These are phyloP conservation scores for Comarum palustre DNA, from an alignment of 306 rosid species.

Conservation along the genomic window DNA sequence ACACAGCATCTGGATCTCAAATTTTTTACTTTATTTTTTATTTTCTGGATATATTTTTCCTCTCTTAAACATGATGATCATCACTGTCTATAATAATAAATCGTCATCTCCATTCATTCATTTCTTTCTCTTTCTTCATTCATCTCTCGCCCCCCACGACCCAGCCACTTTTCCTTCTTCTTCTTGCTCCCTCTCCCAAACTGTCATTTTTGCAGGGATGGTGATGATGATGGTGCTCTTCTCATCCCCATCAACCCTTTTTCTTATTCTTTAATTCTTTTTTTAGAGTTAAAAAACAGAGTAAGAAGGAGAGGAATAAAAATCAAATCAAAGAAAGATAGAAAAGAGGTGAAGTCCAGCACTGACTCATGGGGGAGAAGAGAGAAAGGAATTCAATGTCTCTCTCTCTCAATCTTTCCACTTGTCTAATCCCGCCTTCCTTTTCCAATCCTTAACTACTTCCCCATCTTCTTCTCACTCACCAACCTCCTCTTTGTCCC, in stretches of 20 bases:
- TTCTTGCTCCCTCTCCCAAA: neutral
- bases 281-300: neutral
- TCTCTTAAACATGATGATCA: conserved; percentile 36
- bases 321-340: conserved; percentile 19
- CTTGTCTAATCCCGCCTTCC: conserved; percentile 30
- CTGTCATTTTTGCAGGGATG: conserved; percentile 20
- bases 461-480: neutral
- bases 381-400: conserved; percentile 1
- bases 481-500: conserved; percentile 6
- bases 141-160: conserved; percentile 32
- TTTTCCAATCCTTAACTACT: conserved; percentile 3
- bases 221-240: conserved; percentile 22
- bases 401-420: conserved; percentile 28
- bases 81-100: conserved; percentile 2
- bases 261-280: conserved; percentile 1
- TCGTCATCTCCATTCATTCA: conserved; percentile 35
- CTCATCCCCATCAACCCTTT: neutral
- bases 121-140: conserved; percentile 24
- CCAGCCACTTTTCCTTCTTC: conserved; percentile 16
- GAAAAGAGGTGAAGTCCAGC: conserved; percentile 18
- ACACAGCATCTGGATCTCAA: conserved; percentile 30
- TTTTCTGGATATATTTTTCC: too few species aligned
- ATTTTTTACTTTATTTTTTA: neutral
- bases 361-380: conserved; percentile 35
- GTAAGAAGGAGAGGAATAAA: conserved; percentile 14